Base-by-base conservation (phyloP, 441 rosid genomes). In the Erysimum cheiri region DNA sequence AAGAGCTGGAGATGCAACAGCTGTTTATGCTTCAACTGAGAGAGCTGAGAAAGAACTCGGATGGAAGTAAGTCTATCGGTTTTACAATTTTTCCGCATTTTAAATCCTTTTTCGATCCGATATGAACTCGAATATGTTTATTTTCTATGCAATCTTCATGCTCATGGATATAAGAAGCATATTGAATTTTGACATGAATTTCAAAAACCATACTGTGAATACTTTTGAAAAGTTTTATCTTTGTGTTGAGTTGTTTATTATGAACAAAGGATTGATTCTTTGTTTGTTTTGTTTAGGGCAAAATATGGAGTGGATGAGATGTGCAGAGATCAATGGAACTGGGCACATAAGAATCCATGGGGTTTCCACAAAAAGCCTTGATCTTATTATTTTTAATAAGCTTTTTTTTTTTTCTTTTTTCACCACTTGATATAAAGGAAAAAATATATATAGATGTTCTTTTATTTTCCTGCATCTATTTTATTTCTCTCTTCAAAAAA, bases 1-100 rank as follows among this genome's bases (percentile, higher is more conserved):
- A 80, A 89, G 97, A 67, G 84, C 92, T 7, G 99, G 97, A 75
- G 97, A 95, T 77, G 98, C 97, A 57, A 92, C 97, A 19, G 87
- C 81, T 37, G 98, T 95, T 14, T 92, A 85, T 65, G 96, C 98
- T 58, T 83, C 93, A 12, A 89, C 90, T 2, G 84, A 82, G 60
- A 87, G 74, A 80, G 98, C 99, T 60, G 79, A 84, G 62, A 89
- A 70, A 72, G 97, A 95, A 80, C 99, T 95, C 12, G 88, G 90
- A 49, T 95, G 98, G 97, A 89, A 87, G 78, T 69, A 69, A 75
- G 78, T 69, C 3, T 2, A 47, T 12, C 4, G 3, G 6, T 39
- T 62, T 53, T 4, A 50, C 46, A 47, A 22, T 60, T 35, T 36
- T 35, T 36, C 31, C 12, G 2, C 48, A 10, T 62, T 54, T 54